phyloP scores from a whole-genome alignment of 169 alveolate genomes.

The Plasmodium cynomolgi region DNA sequence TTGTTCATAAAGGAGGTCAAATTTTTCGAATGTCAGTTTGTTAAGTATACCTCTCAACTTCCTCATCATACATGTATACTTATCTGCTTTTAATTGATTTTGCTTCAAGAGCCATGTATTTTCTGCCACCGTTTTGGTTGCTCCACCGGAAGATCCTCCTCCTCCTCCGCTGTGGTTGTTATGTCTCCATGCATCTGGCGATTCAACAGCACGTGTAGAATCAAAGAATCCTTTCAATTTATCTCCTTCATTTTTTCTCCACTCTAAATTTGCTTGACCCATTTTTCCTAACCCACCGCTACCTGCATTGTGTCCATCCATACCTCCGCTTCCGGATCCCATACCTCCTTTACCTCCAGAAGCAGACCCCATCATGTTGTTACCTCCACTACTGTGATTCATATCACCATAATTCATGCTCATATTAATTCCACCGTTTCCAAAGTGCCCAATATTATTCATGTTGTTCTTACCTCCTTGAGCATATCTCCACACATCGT shows the following conservation, averaged over 20 bases:
- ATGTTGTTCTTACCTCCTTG: not conserved
- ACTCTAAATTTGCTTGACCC: constrained; percentile 1
- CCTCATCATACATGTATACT: constrained; percentile 77
- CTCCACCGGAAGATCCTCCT: constrained; percentile 7
- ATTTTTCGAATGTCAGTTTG: constrained; percentile 82
- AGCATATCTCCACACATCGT: constrained; percentile 33
- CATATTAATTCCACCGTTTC: not conserved
- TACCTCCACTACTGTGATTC: not conserved
- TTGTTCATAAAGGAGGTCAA: constrained; percentile 83
- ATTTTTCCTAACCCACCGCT: not conserved
- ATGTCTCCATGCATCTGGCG: constrained; percentile 74
- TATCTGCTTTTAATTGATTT: constrained; percentile 80
- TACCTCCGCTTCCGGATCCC: not conserved
- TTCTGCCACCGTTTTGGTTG: constrained; percentile 55
- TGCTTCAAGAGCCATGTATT: constrained; percentile 82
- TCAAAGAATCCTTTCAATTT: constrained; percentile 72
- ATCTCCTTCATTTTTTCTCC: constrained; percentile 70
- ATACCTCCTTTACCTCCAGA: not conserved
- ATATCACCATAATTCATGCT: constrained; percentile 8
- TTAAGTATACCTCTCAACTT: constrained; percentile 85
- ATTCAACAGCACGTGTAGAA: constrained; percentile 55
- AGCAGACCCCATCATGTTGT: not conserved
- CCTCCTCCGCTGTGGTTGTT: constrained; percentile 72
- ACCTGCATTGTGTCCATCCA: not conserved
- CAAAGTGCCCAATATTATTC: not conserved